Percentiles rank a stretch among this genome's conserved stretches.
These are phyloP conservation scores for Blastobotrys chiropterorum DNA, from an alignment of 805 yeast species.

Conservation along the genomic window DNA sequence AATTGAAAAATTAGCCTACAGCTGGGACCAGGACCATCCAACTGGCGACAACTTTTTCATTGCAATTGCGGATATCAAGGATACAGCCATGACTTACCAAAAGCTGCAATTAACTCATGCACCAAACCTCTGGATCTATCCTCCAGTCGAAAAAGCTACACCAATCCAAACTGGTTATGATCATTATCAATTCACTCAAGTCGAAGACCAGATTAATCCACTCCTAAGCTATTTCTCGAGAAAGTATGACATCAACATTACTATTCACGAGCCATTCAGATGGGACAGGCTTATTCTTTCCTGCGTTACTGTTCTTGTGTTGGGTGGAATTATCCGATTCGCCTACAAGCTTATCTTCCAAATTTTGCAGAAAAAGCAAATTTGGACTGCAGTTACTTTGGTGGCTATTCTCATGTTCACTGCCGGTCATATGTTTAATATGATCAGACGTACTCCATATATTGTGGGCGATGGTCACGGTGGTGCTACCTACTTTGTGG, in stretches of 20 bases:
- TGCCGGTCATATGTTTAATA: conserved; percentile 91
- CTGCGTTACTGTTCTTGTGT: conserved; percentile 13
- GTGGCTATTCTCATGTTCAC: conserved; percentile 62
- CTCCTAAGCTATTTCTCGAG: conserved; percentile 14
- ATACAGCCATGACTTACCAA: conserved; percentile 48
- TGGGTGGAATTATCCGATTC: conserved; percentile 9
- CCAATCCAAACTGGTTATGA: conserved; percentile 21
- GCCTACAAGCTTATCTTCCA: conserved; percentile 31
- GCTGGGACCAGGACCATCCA: conserved; percentile 59
- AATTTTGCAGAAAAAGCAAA: conserved; percentile 43
- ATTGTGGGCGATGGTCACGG: conserved; percentile 40
- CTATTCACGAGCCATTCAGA: conserved; percentile 29
- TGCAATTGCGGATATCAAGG: conserved; percentile 65
- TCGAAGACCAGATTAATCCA: conserved; percentile 21
- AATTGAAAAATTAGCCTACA: conserved; percentile 51
- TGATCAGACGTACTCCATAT: conserved; percentile 64
- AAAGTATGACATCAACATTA: conserved; percentile 23
- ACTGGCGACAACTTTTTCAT: conserved; percentile 52
- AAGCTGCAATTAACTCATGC: conserved; percentile 58
- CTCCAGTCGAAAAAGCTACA: conserved; percentile 40
- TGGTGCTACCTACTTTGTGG: conserved; percentile 45
- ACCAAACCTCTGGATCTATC: conserved; percentile 65
- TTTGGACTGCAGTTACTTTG: conserved; percentile 73
- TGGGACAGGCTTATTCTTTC: conserved; percentile 18
- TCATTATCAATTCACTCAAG: conserved; percentile 25